Evolutionary conservation across 2,329 filamentous ascomycete species (phyloP).

Genomic region (Alternaria sp.): DNA sequence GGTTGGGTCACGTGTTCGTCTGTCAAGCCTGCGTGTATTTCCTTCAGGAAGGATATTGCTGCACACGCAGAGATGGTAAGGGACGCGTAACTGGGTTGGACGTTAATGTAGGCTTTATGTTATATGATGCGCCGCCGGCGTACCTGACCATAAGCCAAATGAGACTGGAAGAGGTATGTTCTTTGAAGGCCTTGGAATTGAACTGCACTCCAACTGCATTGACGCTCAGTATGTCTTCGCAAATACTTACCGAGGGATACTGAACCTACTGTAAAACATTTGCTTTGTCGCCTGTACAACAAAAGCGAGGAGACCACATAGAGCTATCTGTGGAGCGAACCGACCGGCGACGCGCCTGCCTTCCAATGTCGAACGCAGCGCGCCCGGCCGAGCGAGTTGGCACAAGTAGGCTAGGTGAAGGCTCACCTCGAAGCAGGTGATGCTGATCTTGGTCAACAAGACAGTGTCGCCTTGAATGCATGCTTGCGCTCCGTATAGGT

Average conservation of each 20-base stretch:
- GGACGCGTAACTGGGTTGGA: not conserved
- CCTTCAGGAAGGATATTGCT: not conserved
- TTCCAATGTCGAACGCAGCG: not conserved
- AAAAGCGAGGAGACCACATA: not conserved
- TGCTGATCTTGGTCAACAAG: not conserved
- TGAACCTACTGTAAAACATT: not conserved
- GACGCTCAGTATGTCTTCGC: not conserved
- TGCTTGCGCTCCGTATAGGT: not conserved
- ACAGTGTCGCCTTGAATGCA: not conserved
- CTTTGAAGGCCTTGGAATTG: not conserved
- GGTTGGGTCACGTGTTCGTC: not conserved
- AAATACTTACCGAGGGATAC: not conserved
- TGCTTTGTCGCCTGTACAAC: not conserved
- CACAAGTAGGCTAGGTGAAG: not conserved
- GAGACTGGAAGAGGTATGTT: not conserved
- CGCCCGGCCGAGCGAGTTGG: not conserved
- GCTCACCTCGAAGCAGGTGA: not conserved
- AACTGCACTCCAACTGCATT: not conserved
- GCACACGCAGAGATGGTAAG: not conserved
- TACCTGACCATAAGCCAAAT: not conserved
- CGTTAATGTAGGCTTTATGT: fast-evolving
- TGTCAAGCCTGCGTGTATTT: not conserved
- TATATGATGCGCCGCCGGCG: not conserved
- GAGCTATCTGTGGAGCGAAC: not conserved
- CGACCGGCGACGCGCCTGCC: not conserved